Evolutionary conservation across 1,284 basidiomycete genomes (phyloP), one percentile per base, ranked within the genome.

Genomic region (Ceratobasidium sp.): DNA sequence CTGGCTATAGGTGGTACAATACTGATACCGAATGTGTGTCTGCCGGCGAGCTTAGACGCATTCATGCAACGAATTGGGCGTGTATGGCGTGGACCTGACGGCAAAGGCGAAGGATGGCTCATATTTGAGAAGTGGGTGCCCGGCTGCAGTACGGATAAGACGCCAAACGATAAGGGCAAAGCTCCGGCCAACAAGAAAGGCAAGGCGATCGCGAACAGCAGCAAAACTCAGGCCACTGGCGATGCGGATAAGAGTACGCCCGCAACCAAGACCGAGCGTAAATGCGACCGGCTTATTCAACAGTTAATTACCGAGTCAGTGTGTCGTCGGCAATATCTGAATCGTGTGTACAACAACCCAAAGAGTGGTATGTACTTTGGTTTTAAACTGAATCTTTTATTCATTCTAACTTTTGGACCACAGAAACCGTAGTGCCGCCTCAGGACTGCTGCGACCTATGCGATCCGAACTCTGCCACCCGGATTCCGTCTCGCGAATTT

Each of bases 51-150:
- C 64, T 26, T 44, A 68, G 46, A 68, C n/a, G 46, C 66, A 44
- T 68, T 68, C 23, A 53, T 68, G 66, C 66, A 68, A 28, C 66
- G 66, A 20, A 68, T 51, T 39, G 66, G 66, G 5, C 46, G 66
- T 4, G 46, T 15, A 51, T 49, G 46, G 49, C 66, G 66, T 28
- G 66, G 46, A 3, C 23, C 66, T 12, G 26, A 68, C 23, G 33
- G 66, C 6, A 28, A 10, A 13, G 66, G 66, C 46, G 46, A 68
- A 20, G 66, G 66, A 4, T 68, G 66, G 66, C 44, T 68, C 20
- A 68, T 68, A 7, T 49, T 3, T 23, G 46, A 68, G 28, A 28
- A 39, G 9, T 68, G 66, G 66, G 66, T 53, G 40, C 28, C 46
- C 10, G n/a, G 4, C 15, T 28, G 66, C 23, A 68, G 33, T 12